Base-by-base conservation (phyloP, 345 rosid species). In the Kandelia obovata region DNA sequence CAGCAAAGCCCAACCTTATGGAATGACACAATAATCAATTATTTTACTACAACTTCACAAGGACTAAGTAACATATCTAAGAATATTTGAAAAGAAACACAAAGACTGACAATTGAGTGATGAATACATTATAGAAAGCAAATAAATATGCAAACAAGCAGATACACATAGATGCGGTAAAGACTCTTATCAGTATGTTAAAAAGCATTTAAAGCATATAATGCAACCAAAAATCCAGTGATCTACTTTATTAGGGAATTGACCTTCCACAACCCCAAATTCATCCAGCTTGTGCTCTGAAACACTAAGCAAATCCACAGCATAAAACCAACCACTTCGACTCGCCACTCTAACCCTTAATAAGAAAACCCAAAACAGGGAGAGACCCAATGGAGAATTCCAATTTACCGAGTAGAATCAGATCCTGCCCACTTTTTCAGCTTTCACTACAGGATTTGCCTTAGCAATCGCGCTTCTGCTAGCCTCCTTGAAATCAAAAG, bases 401-500 rank as follows among this genome's bases (percentile, higher is more conserved):
- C 59, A 27, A 68, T 63, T 62, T 47, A 43, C 26, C 68, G 53
- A 31, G 11, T 20, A 37, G 31, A 35, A 28, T 89, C 87, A 93
- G 74, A 91, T 77, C 85, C 77, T 89, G 59, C 82, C 88, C 64
- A 88, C 64, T 74, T 91, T 91, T 62, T 93, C 90, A 61, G 91
- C 94, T 77, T 85, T 89, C 26, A 91, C 84, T 5, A 86, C 72
- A 3, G 98, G 97, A 75, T 93, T 93, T 1, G 92, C 87, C 83
- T 82, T 86, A 1, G 91, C 91, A 71, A 89, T 89, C 0, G 87
- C 86, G 0, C 83, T 79, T 6, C 94, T 86, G 1, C 92, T 96
- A 0, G 67, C 65, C 11, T 62, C 83, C 89, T 91, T 94, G 91
- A 84, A 94, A 85, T 94, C 95, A 32, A 86, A 94, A 1, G 63